Percentiles rank a stretch among this genome's conserved stretches.
Conservation (phyloP, 176 grass and related monocot species). For the Dendrocalamus sinicus region DNA sequence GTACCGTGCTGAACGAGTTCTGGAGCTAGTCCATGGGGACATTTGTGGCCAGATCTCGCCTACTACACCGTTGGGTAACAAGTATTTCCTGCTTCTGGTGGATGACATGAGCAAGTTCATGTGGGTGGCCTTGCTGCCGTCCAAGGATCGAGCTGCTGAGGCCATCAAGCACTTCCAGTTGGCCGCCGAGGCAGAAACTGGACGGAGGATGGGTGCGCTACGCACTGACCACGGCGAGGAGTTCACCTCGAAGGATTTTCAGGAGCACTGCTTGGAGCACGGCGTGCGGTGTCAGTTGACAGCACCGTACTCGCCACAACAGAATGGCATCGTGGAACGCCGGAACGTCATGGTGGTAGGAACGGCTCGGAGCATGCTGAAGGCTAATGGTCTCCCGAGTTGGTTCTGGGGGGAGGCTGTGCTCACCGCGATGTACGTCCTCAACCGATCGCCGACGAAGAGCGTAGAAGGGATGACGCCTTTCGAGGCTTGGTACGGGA, state of each 20-base stretch:
- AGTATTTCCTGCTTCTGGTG: neutral
- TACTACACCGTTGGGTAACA: rapidly evolving
- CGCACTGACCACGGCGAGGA: neutral
- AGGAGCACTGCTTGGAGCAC: rapidly evolving
- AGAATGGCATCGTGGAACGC: too few species aligned
- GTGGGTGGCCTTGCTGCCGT: neutral
- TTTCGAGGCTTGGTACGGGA: too few species aligned
- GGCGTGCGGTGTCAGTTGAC: too few species aligned
- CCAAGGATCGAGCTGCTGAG: neutral
- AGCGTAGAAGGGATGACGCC: too few species aligned
- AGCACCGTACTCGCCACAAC: too few species aligned
- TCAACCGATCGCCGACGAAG: too few species aligned
- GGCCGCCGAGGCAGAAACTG: rapidly evolving
- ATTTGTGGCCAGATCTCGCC: neutral
- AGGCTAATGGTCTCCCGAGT: too few species aligned
- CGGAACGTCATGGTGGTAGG: too few species aligned
- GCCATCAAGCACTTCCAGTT: neutral
- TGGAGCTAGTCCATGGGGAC: neutral
- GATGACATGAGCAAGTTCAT: neutral
- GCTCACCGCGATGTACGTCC: rapidly evolving
- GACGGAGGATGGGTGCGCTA: neutral
- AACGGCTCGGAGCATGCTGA: too few species aligned
- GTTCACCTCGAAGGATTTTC: neutral
- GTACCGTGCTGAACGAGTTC: rapidly evolving
- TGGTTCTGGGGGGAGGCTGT: too few species aligned